These are phyloP conservation scores for Trametes elegans DNA, from an alignment of 768 basidiomycete genomes.

Conservation along the genomic window DNA sequence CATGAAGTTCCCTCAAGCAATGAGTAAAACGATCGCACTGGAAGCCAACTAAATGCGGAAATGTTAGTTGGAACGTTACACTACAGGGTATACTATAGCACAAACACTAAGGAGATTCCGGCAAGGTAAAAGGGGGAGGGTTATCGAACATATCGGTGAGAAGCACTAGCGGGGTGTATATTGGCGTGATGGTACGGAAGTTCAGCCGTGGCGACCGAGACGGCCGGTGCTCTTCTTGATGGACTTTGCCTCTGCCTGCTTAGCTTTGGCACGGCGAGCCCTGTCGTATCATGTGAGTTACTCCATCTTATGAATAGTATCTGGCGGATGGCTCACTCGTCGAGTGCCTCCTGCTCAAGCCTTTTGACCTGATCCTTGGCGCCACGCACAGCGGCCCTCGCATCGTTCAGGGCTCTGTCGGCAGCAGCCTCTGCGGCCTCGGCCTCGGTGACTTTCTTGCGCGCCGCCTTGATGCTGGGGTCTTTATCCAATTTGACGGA, in stretches of 20 bases:
- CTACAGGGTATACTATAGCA: background rate
- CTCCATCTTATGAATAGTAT: background rate
- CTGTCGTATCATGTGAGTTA: conserved; percentile 28
- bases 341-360: conserved; percentile 49
- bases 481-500: conserved; percentile 33
- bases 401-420: conserved; percentile 47
- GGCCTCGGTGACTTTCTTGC: conserved; percentile 49
- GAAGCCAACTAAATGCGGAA: background rate
- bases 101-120: background rate
- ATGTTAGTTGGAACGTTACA: background rate
- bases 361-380: conserved; percentile 47
- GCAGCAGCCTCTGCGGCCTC: conserved; percentile 51
- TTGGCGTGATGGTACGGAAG: background rate
- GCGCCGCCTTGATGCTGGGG: conserved; percentile 46
- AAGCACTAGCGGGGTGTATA: too few relatives aligned
- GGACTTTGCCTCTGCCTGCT: conserved; percentile 49
- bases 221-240: conserved; percentile 48
- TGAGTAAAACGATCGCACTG: background rate
- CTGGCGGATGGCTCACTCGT: conserved; percentile 45
- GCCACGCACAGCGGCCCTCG: conserved; percentile 43
- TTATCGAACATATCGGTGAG: too few relatives aligned
- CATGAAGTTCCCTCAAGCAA: too few relatives aligned
- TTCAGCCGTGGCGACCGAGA: conserved; percentile 39
- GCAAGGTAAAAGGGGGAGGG: background rate
- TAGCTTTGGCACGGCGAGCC: conserved; percentile 47